These are phyloP conservation scores for Boletus rubescentipes DNA, from an alignment of 768 basidiomycete species.

Conservation along the genomic window DNA sequence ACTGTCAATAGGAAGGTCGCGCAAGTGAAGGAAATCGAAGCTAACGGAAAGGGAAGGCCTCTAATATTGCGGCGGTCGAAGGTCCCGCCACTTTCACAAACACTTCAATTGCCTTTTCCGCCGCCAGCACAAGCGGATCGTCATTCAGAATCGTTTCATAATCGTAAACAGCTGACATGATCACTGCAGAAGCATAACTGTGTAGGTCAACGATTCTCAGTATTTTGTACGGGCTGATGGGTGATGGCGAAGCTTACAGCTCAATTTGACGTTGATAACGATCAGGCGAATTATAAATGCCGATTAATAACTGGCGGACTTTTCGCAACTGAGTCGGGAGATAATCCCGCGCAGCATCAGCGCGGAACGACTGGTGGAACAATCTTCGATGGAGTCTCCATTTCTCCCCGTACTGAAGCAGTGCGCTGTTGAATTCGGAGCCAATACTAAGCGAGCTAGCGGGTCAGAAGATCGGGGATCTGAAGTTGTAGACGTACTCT, in stretches of 20 bases:
- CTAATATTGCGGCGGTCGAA: constrained; percentile 26
- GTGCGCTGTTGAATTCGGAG: constrained; percentile 31
- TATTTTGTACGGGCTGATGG: neutral
- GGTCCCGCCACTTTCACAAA: constrained; percentile 27
- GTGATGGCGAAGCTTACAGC: constrained; percentile 22
- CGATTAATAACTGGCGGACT: constrained; percentile 24
- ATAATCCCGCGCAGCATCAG: constrained; percentile 26
- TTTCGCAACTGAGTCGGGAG: constrained; percentile 29
- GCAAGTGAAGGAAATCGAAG: constrained; percentile 7
- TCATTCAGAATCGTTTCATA: constrained; percentile 29
- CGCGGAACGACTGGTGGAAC: constrained; percentile 33
- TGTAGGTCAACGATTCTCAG: neutral
- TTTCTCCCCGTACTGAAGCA: constrained; percentile 30
- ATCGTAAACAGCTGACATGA: constrained; percentile 35
- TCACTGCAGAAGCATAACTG: constrained; percentile 34
- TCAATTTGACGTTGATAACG: constrained; percentile 30
- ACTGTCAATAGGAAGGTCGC: constrained; percentile 11
- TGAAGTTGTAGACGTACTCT: constrained; percentile 19
- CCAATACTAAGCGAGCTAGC: constrained; percentile 19
- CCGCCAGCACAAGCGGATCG: constrained; percentile 30
- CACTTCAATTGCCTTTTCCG: constrained; percentile 29
- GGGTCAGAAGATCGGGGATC: constrained; percentile 1
- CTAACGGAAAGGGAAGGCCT: constrained; percentile 34
- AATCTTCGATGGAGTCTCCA: constrained; percentile 34
- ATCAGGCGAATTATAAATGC: constrained; percentile 24